Percentiles rank a stretch among this genome's conserved stretches.
Evolutionary conservation across 2,329 filamentous ascomycete genomes (phyloP).

Genomic region (Stachybotrys chlorohalonatus): DNA sequence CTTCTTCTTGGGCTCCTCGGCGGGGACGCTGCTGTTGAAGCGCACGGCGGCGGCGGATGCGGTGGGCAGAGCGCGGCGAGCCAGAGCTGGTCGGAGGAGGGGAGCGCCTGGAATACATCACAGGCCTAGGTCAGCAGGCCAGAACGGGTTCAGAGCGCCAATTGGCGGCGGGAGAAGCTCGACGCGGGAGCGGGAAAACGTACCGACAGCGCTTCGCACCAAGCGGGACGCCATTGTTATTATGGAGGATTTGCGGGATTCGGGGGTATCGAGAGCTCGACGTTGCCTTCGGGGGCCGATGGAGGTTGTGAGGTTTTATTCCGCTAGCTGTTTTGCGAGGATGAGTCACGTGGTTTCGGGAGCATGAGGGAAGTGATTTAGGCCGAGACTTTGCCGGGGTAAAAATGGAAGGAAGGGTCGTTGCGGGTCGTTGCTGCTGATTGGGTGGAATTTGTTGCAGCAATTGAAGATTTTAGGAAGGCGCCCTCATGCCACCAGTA

Average conservation of each 20-base stretch:
- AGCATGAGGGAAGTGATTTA: neutral
- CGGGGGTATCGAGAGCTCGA: constrained; percentile 38
- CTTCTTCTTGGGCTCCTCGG: constrained; percentile 91
- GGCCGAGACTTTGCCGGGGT: neutral
- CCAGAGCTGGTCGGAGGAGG: constrained; percentile 76
- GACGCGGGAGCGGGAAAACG: constrained; percentile 28
- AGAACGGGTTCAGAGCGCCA: neutral
- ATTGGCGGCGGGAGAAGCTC: neutral
- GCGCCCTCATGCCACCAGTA: neutral
- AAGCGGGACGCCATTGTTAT: constrained; percentile 96
- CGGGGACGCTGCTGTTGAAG: constrained; percentile 66
- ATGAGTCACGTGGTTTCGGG: constrained; percentile 23
- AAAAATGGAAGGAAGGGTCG: neutral
- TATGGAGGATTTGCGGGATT: constrained; percentile 48
- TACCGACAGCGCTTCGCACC: constrained; percentile 91
- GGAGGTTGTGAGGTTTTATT: constrained; percentile 43
- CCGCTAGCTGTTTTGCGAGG: constrained; percentile 30
- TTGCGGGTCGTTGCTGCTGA: neutral
- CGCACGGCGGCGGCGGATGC: constrained; percentile 60
- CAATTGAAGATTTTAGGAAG: neutral
- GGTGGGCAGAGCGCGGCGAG: constrained; percentile 66
- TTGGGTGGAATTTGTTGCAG: neutral
- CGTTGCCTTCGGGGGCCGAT: constrained; percentile 34
- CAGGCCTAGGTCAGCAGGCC: constrained; percentile 7
- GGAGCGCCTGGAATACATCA: constrained; percentile 59